A percentile compares a stretch with the other conserved stretches of the same genome.
Evolutionary conservation across 495 filamentous ascomycete genomes (phyloP).

Genomic region (Annulohypoxylon stygium): DNA sequence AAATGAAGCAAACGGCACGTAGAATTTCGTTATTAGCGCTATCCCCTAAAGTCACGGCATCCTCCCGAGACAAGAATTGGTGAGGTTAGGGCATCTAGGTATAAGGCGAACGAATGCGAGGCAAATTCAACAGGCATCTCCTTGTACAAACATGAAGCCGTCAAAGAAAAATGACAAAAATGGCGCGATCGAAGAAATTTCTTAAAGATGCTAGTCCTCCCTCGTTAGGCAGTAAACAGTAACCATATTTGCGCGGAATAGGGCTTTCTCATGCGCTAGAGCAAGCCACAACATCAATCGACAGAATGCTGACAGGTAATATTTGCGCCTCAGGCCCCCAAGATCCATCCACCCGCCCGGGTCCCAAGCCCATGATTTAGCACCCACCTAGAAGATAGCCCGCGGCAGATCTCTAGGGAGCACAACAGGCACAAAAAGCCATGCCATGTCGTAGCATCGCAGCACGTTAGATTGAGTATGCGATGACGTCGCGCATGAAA

Average conservation of each 20-base stretch:
- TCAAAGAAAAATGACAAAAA: constrained; percentile 4
- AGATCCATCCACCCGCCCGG: constrained; percentile 37
- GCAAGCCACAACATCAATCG: constrained; percentile 34
- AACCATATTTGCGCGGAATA: constrained; percentile 16
- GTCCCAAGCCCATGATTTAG: constrained; percentile 30
- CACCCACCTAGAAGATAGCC: constrained; percentile 16
- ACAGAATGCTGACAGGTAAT: constrained; percentile 22
- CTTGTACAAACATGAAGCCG: constrained; percentile 17
- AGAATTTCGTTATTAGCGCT: constrained; percentile 21
- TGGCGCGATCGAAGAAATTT: not conserved
- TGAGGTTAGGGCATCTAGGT: not conserved
- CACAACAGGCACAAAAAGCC: constrained; percentile 23
- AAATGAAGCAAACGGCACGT: constrained; percentile 18
- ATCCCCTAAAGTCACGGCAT: constrained; percentile 22
- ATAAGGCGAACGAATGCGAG: constrained; percentile 20
- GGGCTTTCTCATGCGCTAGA: constrained; percentile 7
- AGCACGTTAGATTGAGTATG: constrained; percentile 26
- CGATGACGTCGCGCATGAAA: constrained; percentile 36
- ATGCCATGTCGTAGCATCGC: constrained; percentile 24
- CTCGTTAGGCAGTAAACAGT: not conserved
- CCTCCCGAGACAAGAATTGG: constrained; percentile 32
- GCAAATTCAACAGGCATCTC: constrained; percentile 29
- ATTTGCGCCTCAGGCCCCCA: constrained; percentile 19
- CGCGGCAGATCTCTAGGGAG: constrained; percentile 28
- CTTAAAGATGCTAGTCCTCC: constrained; percentile 8